Base-by-base conservation (phyloP, 805 yeast genomes). In the Wickerhamiella occidentalis region DNA sequence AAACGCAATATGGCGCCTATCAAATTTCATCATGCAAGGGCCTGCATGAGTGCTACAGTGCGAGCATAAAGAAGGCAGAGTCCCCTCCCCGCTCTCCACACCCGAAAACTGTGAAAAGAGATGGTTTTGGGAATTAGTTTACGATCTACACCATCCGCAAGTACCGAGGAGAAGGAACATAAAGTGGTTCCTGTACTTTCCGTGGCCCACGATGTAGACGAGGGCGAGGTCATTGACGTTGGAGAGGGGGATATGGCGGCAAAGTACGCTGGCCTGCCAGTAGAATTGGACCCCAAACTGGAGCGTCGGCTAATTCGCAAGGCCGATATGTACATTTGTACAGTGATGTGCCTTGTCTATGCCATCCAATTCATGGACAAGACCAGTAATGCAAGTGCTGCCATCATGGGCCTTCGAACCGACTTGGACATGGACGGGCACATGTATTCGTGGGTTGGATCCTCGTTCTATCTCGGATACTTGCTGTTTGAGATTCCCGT, bases 401-500 rank as follows among this genome's bases (percentile, higher is more conserved):
- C 79, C 5, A 71, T 78, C 35, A 68, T 73, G 72, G 81, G 78
- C 42, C 63, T 73, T 45, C 63, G 66, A 54, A 60, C 56, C 7
- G 79, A 69, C 51, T 61, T 70, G 54, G 64, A 65, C 51, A 75
- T 76, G 76, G 54, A 55, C 49, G 75, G 72, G 36, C 62, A 53
- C 53, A 58, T 51, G 68, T 69, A 59, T 40, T 52, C 56, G 45
- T 75, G 82, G 79, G 64, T 73, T 13, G 76, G 80, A n/a, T 70
- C 80, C 1, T 71, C 77, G 7, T 79, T 79, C 55, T 79, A 78
- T 57, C 60, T 82, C 36, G 88, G 87, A 2, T 82, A 80, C 59
- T 61, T 82, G 45, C 67, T 66, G 7, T 79, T 77, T 57, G 80
- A 77, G 55, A 63, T 74, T 49, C 76, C 79, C 3, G 70, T 74